Evolutionary conservation across 192 early-diverging fungal genomes (phyloP).

Genomic region (Phlyctochytrium bullatum): DNA sequence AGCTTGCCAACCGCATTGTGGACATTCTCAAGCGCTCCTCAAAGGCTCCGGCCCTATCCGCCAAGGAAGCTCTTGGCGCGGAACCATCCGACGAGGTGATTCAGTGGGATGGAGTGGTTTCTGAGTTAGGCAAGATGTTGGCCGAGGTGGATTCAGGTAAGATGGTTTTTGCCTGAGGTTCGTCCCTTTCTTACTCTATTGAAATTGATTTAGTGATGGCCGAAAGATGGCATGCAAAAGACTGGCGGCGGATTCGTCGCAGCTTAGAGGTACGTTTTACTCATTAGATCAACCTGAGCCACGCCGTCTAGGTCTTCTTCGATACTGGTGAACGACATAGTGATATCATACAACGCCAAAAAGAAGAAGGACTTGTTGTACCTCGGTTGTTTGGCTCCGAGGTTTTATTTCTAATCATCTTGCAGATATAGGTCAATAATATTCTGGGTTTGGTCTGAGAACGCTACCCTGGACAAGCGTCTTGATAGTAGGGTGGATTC

Average conservation of each 20-base stretch:
- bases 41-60: too few relatives aligned
- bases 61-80: too few relatives aligned
- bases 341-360: constrained; percentile 68
- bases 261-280: constrained; percentile 68
- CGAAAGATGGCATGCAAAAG: constrained; percentile 84
- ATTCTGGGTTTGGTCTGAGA: constrained; percentile 86
- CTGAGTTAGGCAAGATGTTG: constrained; percentile 66
- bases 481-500: constrained; percentile 79
- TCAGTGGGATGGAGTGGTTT: constrained; percentile 16
- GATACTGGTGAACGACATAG: constrained; percentile 73
- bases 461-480: constrained; percentile 63
- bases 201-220: too few relatives aligned
- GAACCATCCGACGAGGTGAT: too few relatives aligned
- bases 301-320: constrained; percentile 64
- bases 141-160: constrained; percentile 71
- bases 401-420: constrained; percentile 8
- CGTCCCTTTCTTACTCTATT: too few relatives aligned
- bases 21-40: constrained; percentile 19
- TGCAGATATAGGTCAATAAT: constrained; percentile 69
- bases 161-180: too few relatives aligned
- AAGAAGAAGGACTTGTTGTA: constrained; percentile 18
- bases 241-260: constrained; percentile 80
- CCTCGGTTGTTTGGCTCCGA: neutral
- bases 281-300: too few relatives aligned
- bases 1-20: constrained; percentile 18